phyloP scores from a whole-genome alignment of 2,329 filamentous ascomycete species.

The Lasiodiplodia gonubiensis region DNA sequence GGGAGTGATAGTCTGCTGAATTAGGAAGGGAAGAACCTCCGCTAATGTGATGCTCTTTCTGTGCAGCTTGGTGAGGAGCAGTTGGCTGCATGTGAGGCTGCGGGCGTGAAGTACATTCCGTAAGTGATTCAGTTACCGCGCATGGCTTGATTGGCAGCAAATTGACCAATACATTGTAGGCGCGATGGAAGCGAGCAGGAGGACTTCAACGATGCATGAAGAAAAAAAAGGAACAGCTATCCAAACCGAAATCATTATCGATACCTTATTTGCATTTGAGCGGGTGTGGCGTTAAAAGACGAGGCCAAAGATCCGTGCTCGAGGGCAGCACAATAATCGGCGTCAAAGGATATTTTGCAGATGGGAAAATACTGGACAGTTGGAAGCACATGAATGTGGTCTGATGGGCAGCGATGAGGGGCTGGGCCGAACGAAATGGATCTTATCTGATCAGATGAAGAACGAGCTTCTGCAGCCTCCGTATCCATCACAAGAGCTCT shows the following conservation, averaged over 20 bases:
- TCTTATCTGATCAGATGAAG: slow-evolving; percentile 16
- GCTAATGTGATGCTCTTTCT: neutral
- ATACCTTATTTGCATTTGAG: slow-evolving; percentile 27
- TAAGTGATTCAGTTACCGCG: slow-evolving; percentile 15
- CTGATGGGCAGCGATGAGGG: neutral
- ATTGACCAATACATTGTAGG: neutral
- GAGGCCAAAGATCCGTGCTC: neutral
- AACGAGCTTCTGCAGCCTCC: neutral
- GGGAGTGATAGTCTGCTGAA: neutral
- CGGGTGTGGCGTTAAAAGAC: slow-evolving; percentile 25
- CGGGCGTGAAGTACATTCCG: slow-evolving; percentile 67
- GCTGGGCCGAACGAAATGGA: neutral
- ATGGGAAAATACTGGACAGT: neutral
- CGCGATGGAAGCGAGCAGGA: slow-evolving; percentile 47
- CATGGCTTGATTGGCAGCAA: neutral
- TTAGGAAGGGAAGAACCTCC: neutral
- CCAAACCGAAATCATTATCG: neutral
- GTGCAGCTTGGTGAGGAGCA: slow-evolving; percentile 62
- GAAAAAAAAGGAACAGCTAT: neutral
- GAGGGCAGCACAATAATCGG: slow-evolving; percentile 6
- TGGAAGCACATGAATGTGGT: slow-evolving; percentile 2
- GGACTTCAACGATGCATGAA: slow-evolving; percentile 31
- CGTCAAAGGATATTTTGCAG: slow-evolving; percentile 4
- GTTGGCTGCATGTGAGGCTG: slow-evolving; percentile 61
- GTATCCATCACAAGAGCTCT: neutral